Base-by-base conservation (phyloP, 1,284 basidiomycete genomes). In the Volvariella volvacea region DNA sequence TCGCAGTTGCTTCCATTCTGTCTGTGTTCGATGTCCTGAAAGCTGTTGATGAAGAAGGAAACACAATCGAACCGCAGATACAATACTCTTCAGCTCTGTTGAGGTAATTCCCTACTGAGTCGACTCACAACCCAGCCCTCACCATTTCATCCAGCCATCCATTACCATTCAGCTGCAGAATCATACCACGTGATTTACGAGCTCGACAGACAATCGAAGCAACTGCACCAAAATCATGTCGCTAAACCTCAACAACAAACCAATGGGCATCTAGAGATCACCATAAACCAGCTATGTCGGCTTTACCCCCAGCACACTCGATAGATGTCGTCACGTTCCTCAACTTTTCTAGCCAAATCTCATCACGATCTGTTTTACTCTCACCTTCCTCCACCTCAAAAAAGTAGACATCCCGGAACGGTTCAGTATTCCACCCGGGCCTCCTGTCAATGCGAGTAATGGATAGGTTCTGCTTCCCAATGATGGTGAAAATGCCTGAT, bases 351-450 rank as follows among this genome's bases (percentile, higher is more conserved):
- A 43, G 47, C 65, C 65, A 62, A 9, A 46, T 15, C 25, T 44
- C 22, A 42, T 30, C 30, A 8, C 42, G 47, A n/a, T 33, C 44
- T 10, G 38, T 15, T n/a, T 50, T 41, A 43, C 47, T 44, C 45
- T 45, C 44, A 10, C 44, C n/a, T 44, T 39, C 38, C 41, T 51
- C 52, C 21, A 78, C 55, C 55, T 83, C 81, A 9, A 78, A 55
- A 47, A 83, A 76, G 54, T 87, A 86, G 14, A 76, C 60, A 57
- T 76, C 71, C 25, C 72, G 67, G 52, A 85, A 86, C 1, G 73
- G 74, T n/a, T 54, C 49, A 16, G 57, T 54, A 3, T 60, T 56
- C 14, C 68, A 41, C 2, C 73, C 70, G 0, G 85, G 85, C 45
- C 84, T 69, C 38, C 85, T 69, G 54, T 87, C 82, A 37, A 88